These are phyloP conservation scores for Astragalus glycyphyllos DNA, from an alignment of 306 rosid species.

Conservation along the genomic window DNA sequence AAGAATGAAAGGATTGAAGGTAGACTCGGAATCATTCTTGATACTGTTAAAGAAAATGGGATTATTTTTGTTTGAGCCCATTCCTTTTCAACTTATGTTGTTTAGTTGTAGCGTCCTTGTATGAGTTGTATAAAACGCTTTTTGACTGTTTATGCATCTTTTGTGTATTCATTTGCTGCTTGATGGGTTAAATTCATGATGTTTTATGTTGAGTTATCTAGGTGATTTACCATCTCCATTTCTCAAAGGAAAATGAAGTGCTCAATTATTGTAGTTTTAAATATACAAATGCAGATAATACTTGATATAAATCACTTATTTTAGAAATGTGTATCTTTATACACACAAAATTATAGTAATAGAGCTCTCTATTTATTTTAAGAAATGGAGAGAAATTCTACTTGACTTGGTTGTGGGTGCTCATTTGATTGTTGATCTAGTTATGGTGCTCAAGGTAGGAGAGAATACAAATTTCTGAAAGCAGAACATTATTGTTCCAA, in stretches of 20 bases:
- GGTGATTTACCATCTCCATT: neutral
- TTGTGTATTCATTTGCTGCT: slow-evolving; percentile 5
- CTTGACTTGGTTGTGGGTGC: neutral
- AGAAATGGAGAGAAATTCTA: too few relatives aligned
- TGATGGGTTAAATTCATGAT: neutral
- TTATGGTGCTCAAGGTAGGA: neutral
- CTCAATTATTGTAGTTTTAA: too few relatives aligned
- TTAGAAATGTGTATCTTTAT: too few relatives aligned
- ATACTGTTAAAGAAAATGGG: slow-evolving; percentile 78
- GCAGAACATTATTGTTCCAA: neutral
- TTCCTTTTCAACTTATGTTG: neutral
- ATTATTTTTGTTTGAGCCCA: slow-evolving; percentile 57
- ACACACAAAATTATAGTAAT: too few relatives aligned
- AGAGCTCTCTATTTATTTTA: too few relatives aligned
- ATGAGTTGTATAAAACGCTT: slow-evolving; percentile 22
- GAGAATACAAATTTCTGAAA: neutral
- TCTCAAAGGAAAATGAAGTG: too few relatives aligned
- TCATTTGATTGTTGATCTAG: slow-evolving; percentile 11
- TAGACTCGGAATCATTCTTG: slow-evolving; percentile 75
- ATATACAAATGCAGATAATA: too few relatives aligned
- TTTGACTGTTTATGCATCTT: slow-evolving; percentile 8
- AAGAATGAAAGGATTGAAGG: slow-evolving; percentile 86
- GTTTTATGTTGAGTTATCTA: neutral
- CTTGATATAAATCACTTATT: too few relatives aligned
- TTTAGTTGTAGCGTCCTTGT: neutral